Percentiles rank a stretch among this genome's conserved stretches.
Conservation (phyloP, 192 early-diverging fungal genomes). For the Chytriomyces sp. region DNA sequence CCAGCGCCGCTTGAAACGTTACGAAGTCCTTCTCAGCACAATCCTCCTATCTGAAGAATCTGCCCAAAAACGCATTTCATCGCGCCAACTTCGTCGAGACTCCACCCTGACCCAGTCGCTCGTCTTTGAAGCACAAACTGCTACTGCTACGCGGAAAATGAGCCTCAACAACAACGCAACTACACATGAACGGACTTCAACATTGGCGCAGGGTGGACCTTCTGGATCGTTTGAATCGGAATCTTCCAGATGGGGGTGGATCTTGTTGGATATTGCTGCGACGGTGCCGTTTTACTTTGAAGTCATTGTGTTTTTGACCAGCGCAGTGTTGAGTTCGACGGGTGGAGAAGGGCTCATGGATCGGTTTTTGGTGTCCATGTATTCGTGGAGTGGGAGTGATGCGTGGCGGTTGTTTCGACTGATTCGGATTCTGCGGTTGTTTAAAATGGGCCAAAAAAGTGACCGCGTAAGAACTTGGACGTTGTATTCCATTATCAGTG, state of each 20-base stretch:
- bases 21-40: too few relatives aligned
- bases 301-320: neutral
- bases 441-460: slow-evolving; percentile 32
- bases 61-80: too few relatives aligned
- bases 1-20: neutral
- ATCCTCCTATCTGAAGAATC: too few relatives aligned
- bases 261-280: slow-evolving; percentile 27
- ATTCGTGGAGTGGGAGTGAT: slow-evolving; percentile 16
- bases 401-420: slow-evolving; percentile 21
- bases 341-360: neutral
- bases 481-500: neutral
- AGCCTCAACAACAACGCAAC: too few relatives aligned
- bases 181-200: too few relatives aligned
- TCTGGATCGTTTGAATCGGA: neutral
- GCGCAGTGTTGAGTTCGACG: neutral
- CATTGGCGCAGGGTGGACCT: too few relatives aligned
- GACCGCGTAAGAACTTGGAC: neutral
- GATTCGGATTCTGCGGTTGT: slow-evolving; percentile 26
- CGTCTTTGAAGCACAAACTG: too few relatives aligned
- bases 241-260: neutral
- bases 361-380: neutral
- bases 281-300: slow-evolving; percentile 29
- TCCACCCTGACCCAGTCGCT: too few relatives aligned
- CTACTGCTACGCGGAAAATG: too few relatives aligned
- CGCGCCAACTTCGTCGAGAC: too few relatives aligned